Base-by-base conservation (phyloP, 345 rosid genomes). In the Euclidium syriacum region DNA sequence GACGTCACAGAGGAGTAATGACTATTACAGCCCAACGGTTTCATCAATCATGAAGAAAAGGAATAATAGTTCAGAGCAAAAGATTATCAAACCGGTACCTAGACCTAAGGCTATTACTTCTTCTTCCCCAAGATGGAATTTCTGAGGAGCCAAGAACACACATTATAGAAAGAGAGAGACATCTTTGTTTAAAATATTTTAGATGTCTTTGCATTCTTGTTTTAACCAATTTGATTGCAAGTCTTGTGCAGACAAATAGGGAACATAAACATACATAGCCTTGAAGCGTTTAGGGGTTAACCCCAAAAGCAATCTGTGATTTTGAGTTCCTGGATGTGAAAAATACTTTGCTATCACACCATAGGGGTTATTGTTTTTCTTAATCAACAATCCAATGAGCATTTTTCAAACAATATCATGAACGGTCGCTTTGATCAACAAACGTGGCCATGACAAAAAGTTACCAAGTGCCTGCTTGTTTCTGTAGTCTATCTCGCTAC, bases 41-140 rank as follows among this genome's bases (percentile, higher is more conserved):
- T 84, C 99, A 34, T 92, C 99, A 0, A 85, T 84, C 70, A 89
- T 85, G 97, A 92, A 92, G 80, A 89, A 89, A 42, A 76, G 85
- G 38, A 83, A 61, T 63, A 77, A 78, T 70, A 72, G 72, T 44
- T 55, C 78, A 3, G 91, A 84, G 69, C 79, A 78, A 23, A 84
- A 39, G 24, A 11, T 40, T 30, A 16, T 65, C 3, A 73, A 53
- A 65, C 72, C 72, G 0, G 61, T 71, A 9, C 65, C 65, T 64
- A 85, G 73, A 65, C 71, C 71, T 34, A 81, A 70, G 33, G 82
- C 85, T 16, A 81, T 78, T 70, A 84, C 77, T 76, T 83, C 95
- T 22, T 84, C 90, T 51, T 71, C 70, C 58, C 88, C 96, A 2
- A 83, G 85, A 74, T 91, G 96, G 98, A 77, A 71, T 76, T 84